Conservation (phyloP, 257 asterid genomes). For the Vinca minor region DNA sequence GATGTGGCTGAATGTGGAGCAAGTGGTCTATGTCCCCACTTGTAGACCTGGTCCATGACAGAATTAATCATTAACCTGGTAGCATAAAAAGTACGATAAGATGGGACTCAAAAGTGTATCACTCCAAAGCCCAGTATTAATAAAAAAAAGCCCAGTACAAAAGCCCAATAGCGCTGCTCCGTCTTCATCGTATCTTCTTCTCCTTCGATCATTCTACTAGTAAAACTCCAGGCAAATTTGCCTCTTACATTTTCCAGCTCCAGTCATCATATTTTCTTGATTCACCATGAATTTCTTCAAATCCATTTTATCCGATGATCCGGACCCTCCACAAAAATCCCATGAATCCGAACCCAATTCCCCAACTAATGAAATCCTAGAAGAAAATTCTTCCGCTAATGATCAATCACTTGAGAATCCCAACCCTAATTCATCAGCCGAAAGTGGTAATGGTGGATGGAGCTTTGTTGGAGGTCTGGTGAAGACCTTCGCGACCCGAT, state of each 20-base stretch:
- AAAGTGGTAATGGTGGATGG: constrained; percentile 35
- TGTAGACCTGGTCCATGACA: too few relatives aligned
- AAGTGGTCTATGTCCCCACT: too few relatives aligned
- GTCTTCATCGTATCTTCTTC: too few relatives aligned
- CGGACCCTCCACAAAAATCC: constrained; percentile 31
- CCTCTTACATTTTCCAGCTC: too few relatives aligned
- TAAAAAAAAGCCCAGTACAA: neutral
- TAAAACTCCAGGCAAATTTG: too few relatives aligned
- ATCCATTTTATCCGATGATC: constrained; percentile 69
- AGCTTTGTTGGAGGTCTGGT: constrained; percentile 64
- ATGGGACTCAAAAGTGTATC: too few relatives aligned
- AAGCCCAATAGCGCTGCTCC: too few relatives aligned
- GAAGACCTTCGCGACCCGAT: constrained; percentile 44
- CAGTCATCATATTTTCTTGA: neutral
- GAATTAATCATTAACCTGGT: too few relatives aligned
- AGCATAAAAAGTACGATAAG: too few relatives aligned
- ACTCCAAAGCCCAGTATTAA: too few relatives aligned
- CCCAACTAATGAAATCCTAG: constrained; percentile 10
- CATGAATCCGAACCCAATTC: constrained; percentile 28
- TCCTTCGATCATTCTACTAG: too few relatives aligned
- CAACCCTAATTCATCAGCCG: constrained; percentile 1
- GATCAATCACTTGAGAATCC: constrained; percentile 13
- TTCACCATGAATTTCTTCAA: constrained; percentile 68
- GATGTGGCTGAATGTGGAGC: too few relatives aligned
- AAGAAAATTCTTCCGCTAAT: constrained; percentile 18